Conservation (phyloP, 2,329 filamentous ascomycete genomes). For the Mollisia scopiformis region DNA sequence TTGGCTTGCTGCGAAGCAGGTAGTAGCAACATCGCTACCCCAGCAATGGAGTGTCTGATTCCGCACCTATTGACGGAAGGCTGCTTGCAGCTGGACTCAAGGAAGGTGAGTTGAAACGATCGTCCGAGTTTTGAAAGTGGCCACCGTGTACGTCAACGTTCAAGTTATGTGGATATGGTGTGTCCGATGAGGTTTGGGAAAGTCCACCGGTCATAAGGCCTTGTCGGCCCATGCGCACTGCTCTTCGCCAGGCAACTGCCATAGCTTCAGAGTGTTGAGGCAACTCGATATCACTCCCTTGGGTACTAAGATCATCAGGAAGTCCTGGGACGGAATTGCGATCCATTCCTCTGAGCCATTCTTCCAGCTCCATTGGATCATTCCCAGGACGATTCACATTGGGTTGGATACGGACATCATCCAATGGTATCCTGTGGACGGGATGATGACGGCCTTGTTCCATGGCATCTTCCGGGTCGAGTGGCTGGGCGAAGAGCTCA, state of each 20-base stretch:
- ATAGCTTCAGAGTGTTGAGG: neutral
- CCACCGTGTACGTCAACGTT: neutral
- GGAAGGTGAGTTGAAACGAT: neutral
- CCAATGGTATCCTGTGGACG: neutral
- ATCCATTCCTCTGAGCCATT: neutral
- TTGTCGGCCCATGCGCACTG: neutral
- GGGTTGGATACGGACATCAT: neutral
- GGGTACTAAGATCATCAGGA: neutral
- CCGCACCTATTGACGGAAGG: neutral
- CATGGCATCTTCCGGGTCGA: neutral
- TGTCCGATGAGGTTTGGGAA: neutral
- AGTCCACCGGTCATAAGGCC: neutral
- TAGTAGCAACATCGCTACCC: neutral
- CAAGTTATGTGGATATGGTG: neutral
- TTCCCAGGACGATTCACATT: neutral
- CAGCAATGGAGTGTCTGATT: neutral
- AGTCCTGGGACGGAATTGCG: neutral
- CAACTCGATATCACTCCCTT: conserved; percentile 5
- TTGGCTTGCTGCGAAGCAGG: neutral
- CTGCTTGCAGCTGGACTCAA: neutral
- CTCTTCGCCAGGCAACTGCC: neutral
- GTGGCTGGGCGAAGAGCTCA: neutral
- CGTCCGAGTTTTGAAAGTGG: neutral
- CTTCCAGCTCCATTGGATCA: neutral
- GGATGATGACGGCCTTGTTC: conserved; percentile 1